These are phyloP conservation scores for Ceratocystis harringtonii DNA, from an alignment of 2,329 filamentous ascomycete genomes.

Conservation along the genomic window DNA sequence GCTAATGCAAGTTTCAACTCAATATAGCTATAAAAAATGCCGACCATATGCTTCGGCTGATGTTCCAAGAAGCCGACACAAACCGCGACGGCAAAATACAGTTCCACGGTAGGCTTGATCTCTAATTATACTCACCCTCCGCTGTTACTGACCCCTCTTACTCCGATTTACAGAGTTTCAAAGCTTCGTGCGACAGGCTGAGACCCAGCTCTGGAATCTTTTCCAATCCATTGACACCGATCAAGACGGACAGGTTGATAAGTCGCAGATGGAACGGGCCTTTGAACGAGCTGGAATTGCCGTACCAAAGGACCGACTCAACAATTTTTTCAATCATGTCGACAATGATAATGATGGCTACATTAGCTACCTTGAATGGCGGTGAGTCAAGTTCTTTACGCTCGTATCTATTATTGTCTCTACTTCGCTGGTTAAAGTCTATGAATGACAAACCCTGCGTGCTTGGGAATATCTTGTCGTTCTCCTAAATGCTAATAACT, in stretches of 20 bases:
- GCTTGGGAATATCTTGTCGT: no score
- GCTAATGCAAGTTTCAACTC: not conserved
- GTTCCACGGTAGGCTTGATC: slow-evolving; percentile 54
- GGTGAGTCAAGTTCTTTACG: slow-evolving; percentile 44
- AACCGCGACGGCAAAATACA: slow-evolving; percentile 82
- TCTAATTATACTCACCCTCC: not conserved
- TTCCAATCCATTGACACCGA: slow-evolving; percentile 81
- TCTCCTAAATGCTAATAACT: no score
- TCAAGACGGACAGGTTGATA: slow-evolving; percentile 72
- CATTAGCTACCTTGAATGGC: slow-evolving; percentile 91
- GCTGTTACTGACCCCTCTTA: slow-evolving; percentile 7
- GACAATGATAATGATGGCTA: slow-evolving; percentile 77
- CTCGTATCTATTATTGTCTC: no score
- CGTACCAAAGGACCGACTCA: slow-evolving; percentile 61
- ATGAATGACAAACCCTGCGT: no score
- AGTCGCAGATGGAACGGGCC: slow-evolving; percentile 64
- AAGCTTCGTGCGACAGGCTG: slow-evolving; percentile 72
- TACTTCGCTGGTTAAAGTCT: no score
- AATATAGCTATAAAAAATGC: slow-evolving; percentile 66
- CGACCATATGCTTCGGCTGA: slow-evolving; percentile 64
- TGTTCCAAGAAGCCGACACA: slow-evolving; percentile 70
- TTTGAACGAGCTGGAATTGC: slow-evolving; percentile 65
- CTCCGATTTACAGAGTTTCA: slow-evolving; percentile 59
- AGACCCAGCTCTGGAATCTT: slow-evolving; percentile 64
- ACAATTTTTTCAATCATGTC: slow-evolving; percentile 77